Conservation (phyloP, 1,284 basidiomycete species). For the Ceratobasidium sp. region DNA sequence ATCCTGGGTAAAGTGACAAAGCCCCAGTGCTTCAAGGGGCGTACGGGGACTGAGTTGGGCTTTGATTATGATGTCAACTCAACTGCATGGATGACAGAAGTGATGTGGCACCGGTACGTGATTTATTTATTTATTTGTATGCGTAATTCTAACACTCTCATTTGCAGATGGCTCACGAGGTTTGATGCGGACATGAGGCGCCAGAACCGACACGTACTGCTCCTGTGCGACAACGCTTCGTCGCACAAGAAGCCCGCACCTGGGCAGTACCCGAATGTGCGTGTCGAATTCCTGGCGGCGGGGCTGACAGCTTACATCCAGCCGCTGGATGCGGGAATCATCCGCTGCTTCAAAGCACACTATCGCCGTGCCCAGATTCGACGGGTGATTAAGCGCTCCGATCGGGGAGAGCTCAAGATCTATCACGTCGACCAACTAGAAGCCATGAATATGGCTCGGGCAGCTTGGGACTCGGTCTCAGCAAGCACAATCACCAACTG, state of each 20-base stretch:
- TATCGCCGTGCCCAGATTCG: constrained; percentile 1
- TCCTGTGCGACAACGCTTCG: constrained; percentile 37
- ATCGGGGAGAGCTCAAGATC: constrained; percentile 53
- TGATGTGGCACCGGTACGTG: constrained; percentile 51
- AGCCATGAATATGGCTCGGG: constrained; percentile 55
- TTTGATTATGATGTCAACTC: constrained; percentile 55
- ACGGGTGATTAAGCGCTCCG: constrained; percentile 30
- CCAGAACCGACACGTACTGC: constrained; percentile 26
- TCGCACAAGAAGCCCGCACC: constrained; percentile 21
- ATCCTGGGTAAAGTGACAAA: constrained; percentile 55
- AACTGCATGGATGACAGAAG: constrained; percentile 57
- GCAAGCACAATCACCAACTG: constrained; percentile 56
- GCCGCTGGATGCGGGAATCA: constrained; percentile 45
- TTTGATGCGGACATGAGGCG: constrained; percentile 16
- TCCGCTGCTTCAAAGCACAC: constrained; percentile 43
- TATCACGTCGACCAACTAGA: constrained; percentile 58
- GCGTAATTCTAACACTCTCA: not conserved
- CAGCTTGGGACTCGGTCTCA: constrained; percentile 56
- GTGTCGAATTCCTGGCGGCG: constrained; percentile 23
- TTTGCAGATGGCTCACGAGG: constrained; percentile 17
- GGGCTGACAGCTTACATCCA: constrained; percentile 40
- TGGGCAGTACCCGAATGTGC: constrained; percentile 13
- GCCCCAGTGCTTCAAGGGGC: constrained; percentile 53
- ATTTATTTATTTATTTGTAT: not conserved
- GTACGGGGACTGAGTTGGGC: constrained; percentile 52